phyloP scores from a whole-genome alignment of 2,329 filamentous ascomycete species.

The Penicillium sp. region DNA sequence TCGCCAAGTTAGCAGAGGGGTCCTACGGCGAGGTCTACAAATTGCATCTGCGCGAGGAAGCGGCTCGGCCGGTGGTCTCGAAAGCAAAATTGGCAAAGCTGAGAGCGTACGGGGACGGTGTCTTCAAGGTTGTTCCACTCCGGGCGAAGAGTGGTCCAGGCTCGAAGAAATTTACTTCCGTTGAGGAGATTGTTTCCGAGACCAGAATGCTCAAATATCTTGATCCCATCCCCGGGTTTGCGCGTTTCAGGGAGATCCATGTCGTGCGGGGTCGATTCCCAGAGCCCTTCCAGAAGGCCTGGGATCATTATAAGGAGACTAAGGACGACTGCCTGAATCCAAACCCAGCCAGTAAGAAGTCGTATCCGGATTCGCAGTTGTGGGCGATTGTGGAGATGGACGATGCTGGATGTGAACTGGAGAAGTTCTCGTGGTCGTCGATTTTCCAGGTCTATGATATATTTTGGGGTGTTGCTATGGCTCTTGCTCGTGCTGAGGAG shows the following conservation, averaged over 20 bases:
- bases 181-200: conserved; percentile 56
- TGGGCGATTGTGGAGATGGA: conserved; percentile 71
- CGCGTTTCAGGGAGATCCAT: conserved; percentile 62
- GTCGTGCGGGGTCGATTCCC: conserved; percentile 63
- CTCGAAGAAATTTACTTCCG: conserved; percentile 48
- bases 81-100: conserved; percentile 43
- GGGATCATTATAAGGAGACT: conserved; percentile 44
- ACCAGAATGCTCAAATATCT: conserved; percentile 61
- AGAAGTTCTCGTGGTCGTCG: conserved; percentile 48
- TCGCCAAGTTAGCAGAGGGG: conserved; percentile 68
- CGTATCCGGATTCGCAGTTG: conserved; percentile 60
- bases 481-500: conserved; percentile 65
- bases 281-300: conserved; percentile 53
- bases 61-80: conserved; percentile 39
- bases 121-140: conserved; percentile 56
- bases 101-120: conserved; percentile 46
- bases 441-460: conserved; percentile 63
- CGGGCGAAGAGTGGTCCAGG: conserved; percentile 45
- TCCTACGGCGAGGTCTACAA: conserved; percentile 70
- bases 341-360: conserved; percentile 58
- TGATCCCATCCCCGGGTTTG: conserved; percentile 65
- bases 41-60: conserved; percentile 48
- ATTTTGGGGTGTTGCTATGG: conserved; percentile 69
- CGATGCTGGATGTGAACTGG: conserved; percentile 64
- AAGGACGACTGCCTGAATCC: conserved; percentile 57